Conservation (phyloP, 164 flowering plant species). For the Euptelea pleiosperma region DNA sequence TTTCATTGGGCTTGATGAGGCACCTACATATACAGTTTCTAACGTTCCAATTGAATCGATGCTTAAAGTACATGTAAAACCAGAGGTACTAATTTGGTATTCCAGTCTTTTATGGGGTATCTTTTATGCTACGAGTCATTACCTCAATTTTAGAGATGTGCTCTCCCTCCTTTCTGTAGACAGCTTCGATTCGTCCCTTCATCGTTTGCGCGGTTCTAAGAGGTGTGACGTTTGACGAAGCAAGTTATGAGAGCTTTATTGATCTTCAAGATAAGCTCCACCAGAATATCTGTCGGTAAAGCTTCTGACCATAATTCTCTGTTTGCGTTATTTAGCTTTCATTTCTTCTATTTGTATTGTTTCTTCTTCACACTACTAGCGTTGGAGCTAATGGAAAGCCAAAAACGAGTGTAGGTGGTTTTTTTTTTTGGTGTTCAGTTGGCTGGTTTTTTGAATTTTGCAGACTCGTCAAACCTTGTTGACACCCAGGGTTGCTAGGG, state of each 20-base stretch:
- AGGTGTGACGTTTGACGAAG: constrained; percentile 78
- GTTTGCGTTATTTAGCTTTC: background rate
- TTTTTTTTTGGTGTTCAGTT: too few relatives aligned
- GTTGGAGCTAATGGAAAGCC: too few relatives aligned
- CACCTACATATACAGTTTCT: constrained; percentile 56
- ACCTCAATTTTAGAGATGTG: background rate
- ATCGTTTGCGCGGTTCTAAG: constrained; percentile 97
- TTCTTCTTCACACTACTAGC: too few relatives aligned
- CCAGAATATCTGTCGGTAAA: constrained; percentile 93
- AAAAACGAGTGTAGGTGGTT: too few relatives aligned
- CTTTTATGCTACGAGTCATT: too few relatives aligned
- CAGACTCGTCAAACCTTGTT: too few relatives aligned
- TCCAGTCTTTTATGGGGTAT: background rate
- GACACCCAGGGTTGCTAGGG: too few relatives aligned
- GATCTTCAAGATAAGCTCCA: constrained; percentile 98
- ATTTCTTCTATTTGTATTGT: background rate
- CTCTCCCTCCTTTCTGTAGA: constrained; percentile 40
- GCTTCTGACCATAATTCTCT: background rate
- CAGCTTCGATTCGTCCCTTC: constrained; percentile 68
- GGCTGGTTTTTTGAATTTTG: too few relatives aligned
- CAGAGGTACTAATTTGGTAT: constrained; percentile 46
- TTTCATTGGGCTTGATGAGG: constrained; percentile 52
- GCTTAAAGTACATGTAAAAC: constrained; percentile 78
- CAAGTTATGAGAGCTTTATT: constrained; percentile 87
- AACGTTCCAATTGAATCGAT: constrained; percentile 43